Percentiles rank a stretch among this genome's conserved stretches.
Conservation (phyloP, 2,329 filamentous ascomycete species). For the Rasamsonia emersonii region DNA sequence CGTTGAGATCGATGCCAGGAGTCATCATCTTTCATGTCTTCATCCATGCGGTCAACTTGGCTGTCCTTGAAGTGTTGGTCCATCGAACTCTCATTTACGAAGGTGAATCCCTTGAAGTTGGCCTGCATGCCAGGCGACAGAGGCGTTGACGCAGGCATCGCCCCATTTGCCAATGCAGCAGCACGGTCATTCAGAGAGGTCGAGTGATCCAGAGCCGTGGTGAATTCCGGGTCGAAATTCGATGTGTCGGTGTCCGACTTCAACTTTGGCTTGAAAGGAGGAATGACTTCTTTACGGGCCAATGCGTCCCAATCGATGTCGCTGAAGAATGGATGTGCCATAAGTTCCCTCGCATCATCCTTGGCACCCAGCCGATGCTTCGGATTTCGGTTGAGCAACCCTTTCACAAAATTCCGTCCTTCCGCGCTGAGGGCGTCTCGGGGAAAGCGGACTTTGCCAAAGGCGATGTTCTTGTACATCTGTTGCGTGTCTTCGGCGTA, state of each 20-base stretch:
- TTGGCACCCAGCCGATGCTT: slow-evolving; percentile 88
- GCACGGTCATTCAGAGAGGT: slow-evolving; percentile 86
- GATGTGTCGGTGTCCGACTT: slow-evolving; percentile 94
- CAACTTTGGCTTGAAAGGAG: slow-evolving; percentile 95
- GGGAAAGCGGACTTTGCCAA: slow-evolving; percentile 95
- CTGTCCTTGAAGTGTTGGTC: slow-evolving; percentile 48
- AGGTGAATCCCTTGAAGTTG: slow-evolving; percentile 97
- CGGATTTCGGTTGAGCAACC: slow-evolving; percentile 90
- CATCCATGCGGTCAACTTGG: slow-evolving; percentile 33
- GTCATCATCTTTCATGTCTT: slow-evolving; percentile 33
- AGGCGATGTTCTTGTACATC: slow-evolving; percentile 99
- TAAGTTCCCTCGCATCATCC: slow-evolving; percentile 86
- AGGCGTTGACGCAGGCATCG: slow-evolving; percentile 79
- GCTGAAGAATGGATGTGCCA: slow-evolving; percentile 86
- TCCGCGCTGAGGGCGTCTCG: slow-evolving; percentile 89
- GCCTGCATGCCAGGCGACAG: slow-evolving; percentile 93
- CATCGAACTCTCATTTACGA: slow-evolving; percentile 93
- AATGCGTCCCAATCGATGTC: slow-evolving; percentile 91
- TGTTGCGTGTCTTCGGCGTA: slow-evolving; percentile 98
- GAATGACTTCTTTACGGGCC: slow-evolving; percentile 82
- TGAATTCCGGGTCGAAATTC: slow-evolving; percentile 98
- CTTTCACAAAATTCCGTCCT: slow-evolving; percentile 96
- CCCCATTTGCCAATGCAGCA: slow-evolving; percentile 70
- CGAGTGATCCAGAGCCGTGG: slow-evolving; percentile 80
- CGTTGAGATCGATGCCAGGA: slow-evolving; percentile 26